A percentile compares a stretch with the other conserved stretches of the same genome.
Evolutionary conservation across 495 filamentous ascomycete genomes (phyloP).

Genomic region (Penicillium turbatum): DNA sequence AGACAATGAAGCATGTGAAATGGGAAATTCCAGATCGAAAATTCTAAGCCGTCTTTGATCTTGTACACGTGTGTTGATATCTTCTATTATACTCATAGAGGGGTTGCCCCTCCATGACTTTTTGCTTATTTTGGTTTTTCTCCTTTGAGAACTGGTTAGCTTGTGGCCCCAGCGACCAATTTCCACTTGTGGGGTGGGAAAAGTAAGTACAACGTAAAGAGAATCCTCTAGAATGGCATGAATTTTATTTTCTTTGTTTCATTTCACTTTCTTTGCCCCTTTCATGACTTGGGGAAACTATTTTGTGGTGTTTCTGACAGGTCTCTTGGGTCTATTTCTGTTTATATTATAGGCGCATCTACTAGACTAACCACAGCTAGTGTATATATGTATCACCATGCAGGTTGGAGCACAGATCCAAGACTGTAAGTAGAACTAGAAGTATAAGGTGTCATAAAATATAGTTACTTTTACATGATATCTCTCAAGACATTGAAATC

Average conservation of each 20-base stretch:
- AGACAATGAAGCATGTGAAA: background rate
- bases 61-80: background rate
- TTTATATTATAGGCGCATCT: background rate
- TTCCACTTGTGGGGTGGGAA: slow-evolving; percentile 2
- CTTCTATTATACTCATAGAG: slow-evolving; percentile 2
- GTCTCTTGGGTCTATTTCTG: background rate
- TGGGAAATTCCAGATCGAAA: background rate
- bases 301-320: background rate
- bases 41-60: too few species aligned
- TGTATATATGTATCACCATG: background rate
- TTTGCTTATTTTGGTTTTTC: slow-evolving; percentile 47
- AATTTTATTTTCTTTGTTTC: background rate
- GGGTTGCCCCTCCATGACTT: slow-evolving; percentile 11
- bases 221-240: slow-evolving; percentile 4
- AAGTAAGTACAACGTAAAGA: background rate
- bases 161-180: slow-evolving; percentile 38
- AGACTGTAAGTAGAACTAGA: background rate
- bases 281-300: background rate
- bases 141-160: slow-evolving; percentile 29
- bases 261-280: background rate
- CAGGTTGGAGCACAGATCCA: background rate
- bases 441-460: background rate
- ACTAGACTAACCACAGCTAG: background rate
- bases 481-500: background rate
- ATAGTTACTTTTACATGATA: background rate